phyloP scores from a whole-genome alignment of 1,284 basidiomycete genomes.

The Cutaneotrichosporon mucoides region DNA sequence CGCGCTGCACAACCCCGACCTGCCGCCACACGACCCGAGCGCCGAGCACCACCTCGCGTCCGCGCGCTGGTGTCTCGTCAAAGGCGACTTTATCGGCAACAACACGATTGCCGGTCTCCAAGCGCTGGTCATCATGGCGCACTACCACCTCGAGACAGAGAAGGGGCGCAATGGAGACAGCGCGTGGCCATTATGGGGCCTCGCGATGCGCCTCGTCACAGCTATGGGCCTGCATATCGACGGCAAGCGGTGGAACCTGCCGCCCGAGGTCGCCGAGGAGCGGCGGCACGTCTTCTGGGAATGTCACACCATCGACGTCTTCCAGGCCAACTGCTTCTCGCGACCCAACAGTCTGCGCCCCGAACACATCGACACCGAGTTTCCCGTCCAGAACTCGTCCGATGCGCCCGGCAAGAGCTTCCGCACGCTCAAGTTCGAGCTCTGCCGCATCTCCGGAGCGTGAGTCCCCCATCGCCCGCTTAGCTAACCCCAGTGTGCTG shows the following conservation, averaged over 20 bases:
- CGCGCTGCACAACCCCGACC: slow-evolving; percentile 35
- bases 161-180: slow-evolving; percentile 35
- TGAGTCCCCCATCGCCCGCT: no score
- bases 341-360: slow-evolving; percentile 25
- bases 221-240: slow-evolving; percentile 45
- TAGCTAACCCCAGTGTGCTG: slow-evolving; percentile 8
- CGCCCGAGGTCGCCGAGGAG: slow-evolving; percentile 32
- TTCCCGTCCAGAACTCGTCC: slow-evolving; percentile 15
- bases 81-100: slow-evolving; percentile 37
- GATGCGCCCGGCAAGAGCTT: slow-evolving; percentile 21
- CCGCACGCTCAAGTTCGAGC: slow-evolving; percentile 28
- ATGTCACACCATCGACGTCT: slow-evolving; percentile 27
- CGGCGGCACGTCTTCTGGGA: slow-evolving; percentile 33
- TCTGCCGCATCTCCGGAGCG: slow-evolving; percentile 27
- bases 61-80: slow-evolving; percentile 33
- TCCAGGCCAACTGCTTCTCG: slow-evolving; percentile 35
- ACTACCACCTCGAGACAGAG: slow-evolving; percentile 31
- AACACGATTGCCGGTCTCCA: slow-evolving; percentile 40
- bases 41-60: slow-evolving; percentile 33
- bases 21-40: slow-evolving; percentile 34
- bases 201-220: slow-evolving; percentile 26
- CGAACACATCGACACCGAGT: slow-evolving; percentile 32
- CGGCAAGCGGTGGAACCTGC: slow-evolving; percentile 41
- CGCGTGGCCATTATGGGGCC: slow-evolving; percentile 42
- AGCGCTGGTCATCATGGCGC: slow-evolving; percentile 30